phyloP scores from a whole-genome alignment of 352 stramenopile species.

The Thraustochytrium striatum region DNA sequence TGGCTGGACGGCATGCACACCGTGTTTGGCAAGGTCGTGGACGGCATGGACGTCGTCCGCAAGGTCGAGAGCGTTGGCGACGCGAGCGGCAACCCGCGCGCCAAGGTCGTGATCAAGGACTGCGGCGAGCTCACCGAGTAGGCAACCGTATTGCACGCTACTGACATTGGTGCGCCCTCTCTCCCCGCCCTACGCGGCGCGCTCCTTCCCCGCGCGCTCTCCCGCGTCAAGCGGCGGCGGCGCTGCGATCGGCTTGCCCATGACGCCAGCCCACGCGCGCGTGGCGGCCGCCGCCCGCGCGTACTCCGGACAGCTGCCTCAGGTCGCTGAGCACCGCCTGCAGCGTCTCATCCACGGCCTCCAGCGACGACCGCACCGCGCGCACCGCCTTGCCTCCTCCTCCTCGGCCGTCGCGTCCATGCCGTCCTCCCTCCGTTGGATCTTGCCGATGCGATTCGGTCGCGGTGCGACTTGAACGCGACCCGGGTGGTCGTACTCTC shows the following conservation, averaged over 20 bases:
- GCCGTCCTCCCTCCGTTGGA: too few relatives aligned
- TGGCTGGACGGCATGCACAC: slow-evolving; percentile 90
- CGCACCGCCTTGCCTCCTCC: not conserved
- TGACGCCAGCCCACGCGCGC: not conserved
- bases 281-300: not conserved
- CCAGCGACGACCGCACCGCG: slow-evolving; percentile 62
- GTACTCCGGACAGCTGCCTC: not conserved
- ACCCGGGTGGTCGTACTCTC: too few relatives aligned
- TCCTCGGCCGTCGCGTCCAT: too few relatives aligned
- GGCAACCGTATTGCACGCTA: not conserved
- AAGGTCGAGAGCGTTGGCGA: slow-evolving; percentile 61
- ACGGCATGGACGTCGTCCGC: slow-evolving; percentile 80
- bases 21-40: slow-evolving; percentile 77
- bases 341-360: slow-evolving; percentile 65
- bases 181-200: not conserved
- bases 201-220: too few relatives aligned
- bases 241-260: slow-evolving; percentile 27
- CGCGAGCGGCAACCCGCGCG: not conserved
- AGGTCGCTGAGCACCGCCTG: not conserved
- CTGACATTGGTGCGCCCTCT: not conserved
- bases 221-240: too few relatives aligned
- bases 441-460: too few relatives aligned
- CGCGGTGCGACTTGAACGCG: too few relatives aligned
- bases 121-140: slow-evolving; percentile 3
- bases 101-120: not conserved